A percentile compares a stretch with the other conserved stretches of the same genome.
phyloP scores from a whole-genome alignment of 176 grass and related monocot genomes.

The sorghum (Sorghum bicolor) region DNA sequence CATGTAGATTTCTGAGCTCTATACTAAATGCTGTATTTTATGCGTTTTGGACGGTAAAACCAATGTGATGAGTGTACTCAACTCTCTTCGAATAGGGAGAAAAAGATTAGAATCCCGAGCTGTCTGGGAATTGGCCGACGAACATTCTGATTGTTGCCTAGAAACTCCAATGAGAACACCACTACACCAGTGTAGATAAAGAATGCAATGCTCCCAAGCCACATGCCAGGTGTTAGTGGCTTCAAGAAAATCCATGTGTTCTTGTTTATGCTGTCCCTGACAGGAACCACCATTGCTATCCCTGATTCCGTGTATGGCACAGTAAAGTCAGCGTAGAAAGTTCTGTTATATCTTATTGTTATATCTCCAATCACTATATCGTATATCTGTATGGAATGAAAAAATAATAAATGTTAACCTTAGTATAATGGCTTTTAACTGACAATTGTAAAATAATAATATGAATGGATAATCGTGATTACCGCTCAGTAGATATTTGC shows the following conservation, averaged over 20 bases:
- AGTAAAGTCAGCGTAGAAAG: conserved; percentile 42
- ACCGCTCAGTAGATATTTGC: background rate
- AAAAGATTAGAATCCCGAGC: conserved; percentile 31
- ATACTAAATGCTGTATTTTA: background rate
- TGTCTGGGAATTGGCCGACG: background rate
- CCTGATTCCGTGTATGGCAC: conserved; percentile 49
- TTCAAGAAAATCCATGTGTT: conserved; percentile 56
- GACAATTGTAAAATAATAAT: background rate
- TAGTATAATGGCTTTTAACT: background rate
- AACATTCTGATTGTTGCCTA: conserved; percentile 22
- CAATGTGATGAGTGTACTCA: conserved; percentile 26
- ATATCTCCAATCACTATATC: conserved; percentile 55
- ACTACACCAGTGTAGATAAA: conserved; percentile 53
- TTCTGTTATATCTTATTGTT: conserved; percentile 51
- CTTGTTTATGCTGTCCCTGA: conserved; percentile 17
- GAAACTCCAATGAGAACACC: conserved; percentile 45
- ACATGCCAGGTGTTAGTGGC: conserved; percentile 48
- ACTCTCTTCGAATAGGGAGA: conserved; percentile 44
- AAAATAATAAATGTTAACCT: background rate
- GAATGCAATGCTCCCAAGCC: conserved; percentile 41
- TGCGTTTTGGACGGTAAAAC: background rate
- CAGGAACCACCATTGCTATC: conserved; percentile 47
- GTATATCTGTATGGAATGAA: conserved; percentile 19
- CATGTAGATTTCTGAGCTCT: background rate
- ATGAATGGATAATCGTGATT: background rate